Conservation (phyloP, 306 rosid species). For the Cucurbita ficifolia region DNA sequence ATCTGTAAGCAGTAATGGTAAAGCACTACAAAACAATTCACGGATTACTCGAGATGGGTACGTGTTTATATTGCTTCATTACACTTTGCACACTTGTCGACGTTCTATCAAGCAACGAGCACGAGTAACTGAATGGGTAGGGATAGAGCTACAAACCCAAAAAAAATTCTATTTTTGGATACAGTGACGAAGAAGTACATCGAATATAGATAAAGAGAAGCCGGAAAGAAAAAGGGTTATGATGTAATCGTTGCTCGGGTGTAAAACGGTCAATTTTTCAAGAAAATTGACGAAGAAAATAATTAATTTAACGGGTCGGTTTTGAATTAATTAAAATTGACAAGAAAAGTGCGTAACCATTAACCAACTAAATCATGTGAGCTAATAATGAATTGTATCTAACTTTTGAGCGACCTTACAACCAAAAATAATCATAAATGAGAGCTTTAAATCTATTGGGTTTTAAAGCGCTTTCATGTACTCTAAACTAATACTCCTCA, state of each 20-base stretch:
- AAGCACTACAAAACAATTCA: neutral
- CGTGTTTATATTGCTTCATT: too few species aligned
- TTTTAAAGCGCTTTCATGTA: neutral
- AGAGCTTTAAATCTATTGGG: neutral
- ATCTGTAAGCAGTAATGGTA: neutral
- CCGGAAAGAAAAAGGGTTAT: too few species aligned
- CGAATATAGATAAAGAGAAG: neutral
- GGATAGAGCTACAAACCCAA: neutral
- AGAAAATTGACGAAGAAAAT: neutral
- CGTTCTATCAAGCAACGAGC: neutral
- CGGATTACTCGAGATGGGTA: too few species aligned
- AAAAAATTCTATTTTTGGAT: neutral
- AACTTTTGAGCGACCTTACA: neutral
- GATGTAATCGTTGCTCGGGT: too few species aligned
- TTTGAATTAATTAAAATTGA: neutral
- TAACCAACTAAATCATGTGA: neutral
- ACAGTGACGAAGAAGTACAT: neutral
- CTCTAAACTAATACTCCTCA: neutral
- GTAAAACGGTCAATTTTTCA: too few species aligned
- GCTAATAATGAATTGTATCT: neutral
- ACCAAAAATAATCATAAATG: neutral
- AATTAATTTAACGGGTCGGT: neutral
- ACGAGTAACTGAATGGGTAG: neutral
- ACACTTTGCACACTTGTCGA: neutral
- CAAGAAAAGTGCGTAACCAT: neutral